Conservation (phyloP, 2,329 filamentous ascomycete genomes). For the Aspergillus sp. region DNA sequence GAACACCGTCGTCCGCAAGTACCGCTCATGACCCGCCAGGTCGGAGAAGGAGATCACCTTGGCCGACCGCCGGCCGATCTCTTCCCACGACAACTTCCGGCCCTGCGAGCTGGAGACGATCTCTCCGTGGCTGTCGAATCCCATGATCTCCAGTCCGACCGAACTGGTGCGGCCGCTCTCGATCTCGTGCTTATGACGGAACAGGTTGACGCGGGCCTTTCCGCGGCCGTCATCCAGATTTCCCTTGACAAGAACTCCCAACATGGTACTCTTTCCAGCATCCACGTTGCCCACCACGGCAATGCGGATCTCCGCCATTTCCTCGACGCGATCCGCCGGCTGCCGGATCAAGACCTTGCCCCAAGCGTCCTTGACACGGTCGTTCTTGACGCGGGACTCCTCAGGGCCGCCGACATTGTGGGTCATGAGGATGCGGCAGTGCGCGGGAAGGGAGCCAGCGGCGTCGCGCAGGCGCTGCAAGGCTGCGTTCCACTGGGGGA, state of each 20-base stretch:
- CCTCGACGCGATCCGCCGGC: slow-evolving; percentile 70
- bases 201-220: slow-evolving; percentile 90
- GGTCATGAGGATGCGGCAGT: slow-evolving; percentile 82
- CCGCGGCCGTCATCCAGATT: slow-evolving; percentile 92
- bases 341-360: slow-evolving; percentile 87
- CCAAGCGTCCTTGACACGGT: slow-evolving; percentile 70
- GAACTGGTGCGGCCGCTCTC: slow-evolving; percentile 94
- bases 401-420: slow-evolving; percentile 78
- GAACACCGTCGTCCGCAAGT: slow-evolving; percentile 93
- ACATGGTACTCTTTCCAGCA: slow-evolving; percentile 92
- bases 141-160: slow-evolving; percentile 98
- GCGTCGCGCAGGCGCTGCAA: slow-evolving; percentile 64
- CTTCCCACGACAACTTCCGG: slow-evolving; percentile 90
- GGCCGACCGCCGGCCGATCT: slow-evolving; percentile 88
- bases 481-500: slow-evolving; percentile 73
- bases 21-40: slow-evolving; percentile 91
- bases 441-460: slow-evolving; percentile 64
- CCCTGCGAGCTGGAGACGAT: slow-evolving; percentile 81
- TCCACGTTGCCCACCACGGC: slow-evolving; percentile 98
- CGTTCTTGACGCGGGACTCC: slow-evolving; percentile 64
- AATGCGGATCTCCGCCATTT: slow-evolving; percentile 93
- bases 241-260: slow-evolving; percentile 93
- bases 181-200: slow-evolving; percentile 96
- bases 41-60: slow-evolving; percentile 98
- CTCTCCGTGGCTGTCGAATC: slow-evolving; percentile 83